These are phyloP conservation scores for Colletotrichum truncatum DNA, from an alignment of 2,329 filamentous ascomycete genomes.

Conservation along the genomic window DNA sequence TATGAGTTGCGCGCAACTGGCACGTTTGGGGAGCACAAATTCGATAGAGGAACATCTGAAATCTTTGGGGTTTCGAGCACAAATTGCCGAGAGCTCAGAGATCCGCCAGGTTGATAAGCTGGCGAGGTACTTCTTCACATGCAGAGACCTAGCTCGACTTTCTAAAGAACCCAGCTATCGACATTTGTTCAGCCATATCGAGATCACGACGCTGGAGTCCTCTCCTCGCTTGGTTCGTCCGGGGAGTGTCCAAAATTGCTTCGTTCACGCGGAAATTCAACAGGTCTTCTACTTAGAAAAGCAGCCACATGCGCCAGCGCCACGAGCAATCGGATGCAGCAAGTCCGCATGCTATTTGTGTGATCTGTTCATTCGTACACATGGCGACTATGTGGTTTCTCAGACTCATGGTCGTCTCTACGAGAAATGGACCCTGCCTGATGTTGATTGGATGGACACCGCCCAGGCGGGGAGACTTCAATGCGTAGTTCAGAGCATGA, in stretches of 20 bases:
- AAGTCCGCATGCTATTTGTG: conserved; percentile 12
- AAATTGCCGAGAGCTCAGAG: background rate
- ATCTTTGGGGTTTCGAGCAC: background rate
- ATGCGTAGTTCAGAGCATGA: background rate
- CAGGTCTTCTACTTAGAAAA: background rate
- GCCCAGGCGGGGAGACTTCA: background rate
- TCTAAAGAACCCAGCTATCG: background rate
- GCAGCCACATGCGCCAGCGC: background rate
- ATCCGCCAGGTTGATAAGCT: conserved; percentile 1
- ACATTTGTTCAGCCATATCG: background rate
- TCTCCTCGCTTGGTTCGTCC: background rate
- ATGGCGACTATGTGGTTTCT: background rate
- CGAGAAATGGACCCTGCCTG: background rate
- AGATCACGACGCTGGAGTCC: background rate
- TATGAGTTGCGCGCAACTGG: background rate
- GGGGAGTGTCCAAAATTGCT: background rate
- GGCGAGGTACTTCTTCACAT: conserved; percentile 4
- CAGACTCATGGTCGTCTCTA: background rate
- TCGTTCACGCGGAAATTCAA: conserved; percentile 1
- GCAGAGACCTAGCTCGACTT: background rate
- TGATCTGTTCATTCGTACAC: conserved; percentile 1
- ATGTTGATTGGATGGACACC: background rate
- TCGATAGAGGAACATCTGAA: conserved; percentile 1
- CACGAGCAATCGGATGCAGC: conserved; percentile 2
- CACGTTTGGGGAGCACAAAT: background rate